Base-by-base conservation (phyloP, 1,139 yeast genomes). In the Saccharomyces hybrid region DNA sequence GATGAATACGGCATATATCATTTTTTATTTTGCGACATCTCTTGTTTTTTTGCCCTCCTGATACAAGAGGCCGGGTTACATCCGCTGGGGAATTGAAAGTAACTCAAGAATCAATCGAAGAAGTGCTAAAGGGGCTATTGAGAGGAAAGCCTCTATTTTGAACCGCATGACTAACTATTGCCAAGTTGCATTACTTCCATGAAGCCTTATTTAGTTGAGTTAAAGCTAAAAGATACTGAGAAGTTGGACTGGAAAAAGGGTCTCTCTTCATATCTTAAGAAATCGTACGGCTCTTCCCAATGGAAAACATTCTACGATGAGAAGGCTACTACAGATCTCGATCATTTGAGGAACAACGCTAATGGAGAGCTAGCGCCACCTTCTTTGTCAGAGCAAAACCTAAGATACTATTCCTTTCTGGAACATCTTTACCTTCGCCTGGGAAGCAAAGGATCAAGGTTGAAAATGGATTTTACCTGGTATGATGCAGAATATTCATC, bases 361-460 rank as follows among this genome's bases (percentile, higher is more conserved):
- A 75, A 76, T 56, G 77, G 80, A 47, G 86, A 81, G 60, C 62
- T 66, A 25, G 75, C 80, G 0, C 80, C 81, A 0, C 73, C 79
- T 46, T 54, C 70, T 2, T 54, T 68, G 19, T 57, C 79, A 60
- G 82, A 80, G 59, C 71, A 85, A 52, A 77, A 86, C 59, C 83
- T 81, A 66, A 79, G 80, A 56, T 93, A 93, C 70, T 89, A 85
- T 65, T 88, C 89, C 28, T 95, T 87, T 68, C 69, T 93, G 60
- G 97, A 91, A 64, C 78, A 89, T 19, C 72, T 93, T 51, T 93
- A 88, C 60, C 72, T 88, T 61, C 75, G 97, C 55, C 70, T 91
- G 16, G 93, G 96, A 0, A 78, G 86, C 57, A 77, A 77, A 51
- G 75, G 78, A 25, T 75, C 78, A 25, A 83, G 83, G 54, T 80